A percentile compares a stretch with the other conserved stretches of the same genome.
phyloP scores from a whole-genome alignment of 2,329 filamentous ascomycete species.

The Westerdykella ornata region DNA sequence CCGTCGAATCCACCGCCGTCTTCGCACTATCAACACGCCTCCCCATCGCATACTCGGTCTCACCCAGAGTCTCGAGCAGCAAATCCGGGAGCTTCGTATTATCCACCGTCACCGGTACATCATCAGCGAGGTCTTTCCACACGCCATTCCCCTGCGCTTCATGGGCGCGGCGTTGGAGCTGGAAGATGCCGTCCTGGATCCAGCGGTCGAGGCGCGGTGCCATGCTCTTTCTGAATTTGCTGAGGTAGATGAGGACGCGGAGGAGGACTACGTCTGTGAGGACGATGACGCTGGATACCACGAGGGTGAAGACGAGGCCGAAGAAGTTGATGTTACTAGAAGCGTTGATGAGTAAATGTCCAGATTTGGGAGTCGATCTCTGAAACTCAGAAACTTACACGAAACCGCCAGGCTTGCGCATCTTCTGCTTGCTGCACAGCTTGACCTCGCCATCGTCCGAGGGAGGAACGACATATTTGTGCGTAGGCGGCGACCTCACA shows the following conservation, averaged over 20 bases:
- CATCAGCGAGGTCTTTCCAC: constrained; percentile 13
- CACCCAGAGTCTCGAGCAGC: not conserved
- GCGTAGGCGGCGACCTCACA: not conserved
- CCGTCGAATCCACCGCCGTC: too few species aligned
- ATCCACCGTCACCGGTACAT: constrained; percentile 10
- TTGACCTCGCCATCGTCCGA: constrained; percentile 8
- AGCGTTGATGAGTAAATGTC: not conserved
- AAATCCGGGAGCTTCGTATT: not conserved
- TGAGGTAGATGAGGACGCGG: constrained; percentile 14
- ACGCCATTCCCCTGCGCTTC: constrained; percentile 12
- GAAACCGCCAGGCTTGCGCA: constrained; percentile 16
- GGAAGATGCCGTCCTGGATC: constrained; percentile 23
- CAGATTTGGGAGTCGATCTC: not conserved
- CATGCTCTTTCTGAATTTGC: constrained; percentile 10
- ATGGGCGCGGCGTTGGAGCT: constrained; percentile 21
- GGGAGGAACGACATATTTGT: not conserved
- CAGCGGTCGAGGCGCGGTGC: constrained; percentile 19
- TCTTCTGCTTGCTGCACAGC: constrained; percentile 12
- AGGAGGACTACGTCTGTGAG: constrained; percentile 12
- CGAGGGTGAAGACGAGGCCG: constrained; percentile 13
- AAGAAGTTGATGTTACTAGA: constrained; percentile 20
- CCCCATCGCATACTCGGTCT: too few species aligned
- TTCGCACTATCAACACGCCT: too few species aligned
- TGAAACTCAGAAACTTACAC: constrained; percentile 8
- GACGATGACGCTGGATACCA: constrained; percentile 9